A percentile compares a stretch with the other conserved stretches of the same genome.
Conservation (phyloP, 306 rosid genomes). For the Glycine tomentella region DNA sequence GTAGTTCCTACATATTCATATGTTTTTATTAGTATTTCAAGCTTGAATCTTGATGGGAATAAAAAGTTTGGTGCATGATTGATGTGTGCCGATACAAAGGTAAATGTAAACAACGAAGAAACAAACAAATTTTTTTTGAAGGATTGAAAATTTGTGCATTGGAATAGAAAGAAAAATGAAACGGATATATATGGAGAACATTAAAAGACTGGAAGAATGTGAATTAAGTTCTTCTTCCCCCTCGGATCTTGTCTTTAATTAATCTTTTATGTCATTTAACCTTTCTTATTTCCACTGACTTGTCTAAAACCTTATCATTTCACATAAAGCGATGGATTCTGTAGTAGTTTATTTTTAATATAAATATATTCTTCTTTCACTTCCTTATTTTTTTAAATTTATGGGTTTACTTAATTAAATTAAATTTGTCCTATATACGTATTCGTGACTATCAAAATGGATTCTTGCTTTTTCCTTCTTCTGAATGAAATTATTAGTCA, state of each 20-base stretch:
- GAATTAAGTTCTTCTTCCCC: slow-evolving; percentile 55
- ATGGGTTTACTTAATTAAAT: slow-evolving; percentile 7
- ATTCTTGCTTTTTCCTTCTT: background rate
- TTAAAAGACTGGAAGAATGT: slow-evolving; percentile 48
- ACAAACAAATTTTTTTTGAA: background rate
- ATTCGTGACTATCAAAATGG: slow-evolving; percentile 25
- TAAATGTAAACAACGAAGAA: slow-evolving; percentile 8
- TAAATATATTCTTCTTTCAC: slow-evolving; percentile 50
- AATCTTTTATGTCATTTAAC: slow-evolving; percentile 27
- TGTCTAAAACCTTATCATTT: slow-evolving; percentile 52
- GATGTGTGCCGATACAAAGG: slow-evolving; percentile 25
- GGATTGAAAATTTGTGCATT: slow-evolving; percentile 13
- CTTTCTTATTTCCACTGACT: slow-evolving; percentile 39
- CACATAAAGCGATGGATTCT: slow-evolving; percentile 51
- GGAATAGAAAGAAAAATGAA: background rate
- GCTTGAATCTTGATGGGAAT: slow-evolving; percentile 31
- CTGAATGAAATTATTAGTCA: background rate
- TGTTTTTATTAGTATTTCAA: slow-evolving; percentile 25
- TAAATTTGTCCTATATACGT: background rate
- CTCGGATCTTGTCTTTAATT: slow-evolving; percentile 45
- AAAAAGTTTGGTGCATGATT: background rate
- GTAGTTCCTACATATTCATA: too few species aligned
- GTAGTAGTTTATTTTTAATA: slow-evolving; percentile 6
- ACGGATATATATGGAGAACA: slow-evolving; percentile 49
- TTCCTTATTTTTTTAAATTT: background rate